Conservation (phyloP, 75 land plant genomes). For the Cunninghamia lanceolata region DNA sequence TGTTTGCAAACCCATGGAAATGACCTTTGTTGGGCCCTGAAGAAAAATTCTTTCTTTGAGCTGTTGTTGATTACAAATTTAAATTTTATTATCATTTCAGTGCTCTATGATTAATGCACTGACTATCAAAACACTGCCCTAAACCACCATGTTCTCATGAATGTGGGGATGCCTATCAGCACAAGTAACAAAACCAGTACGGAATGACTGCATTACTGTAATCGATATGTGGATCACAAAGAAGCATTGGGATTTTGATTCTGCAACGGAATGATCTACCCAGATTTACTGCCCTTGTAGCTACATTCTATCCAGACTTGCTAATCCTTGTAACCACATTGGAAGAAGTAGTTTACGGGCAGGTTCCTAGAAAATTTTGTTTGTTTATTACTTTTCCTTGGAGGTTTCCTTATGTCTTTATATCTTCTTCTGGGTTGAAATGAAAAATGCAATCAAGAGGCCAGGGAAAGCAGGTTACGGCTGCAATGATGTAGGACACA, state of each 20-base stretch:
- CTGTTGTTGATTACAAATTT: neutral
- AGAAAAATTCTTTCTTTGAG: neutral
- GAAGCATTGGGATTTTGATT: neutral
- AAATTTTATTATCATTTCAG: neutral
- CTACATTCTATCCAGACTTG: neutral
- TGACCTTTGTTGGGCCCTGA: neutral
- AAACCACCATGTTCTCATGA: neutral
- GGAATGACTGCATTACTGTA: neutral
- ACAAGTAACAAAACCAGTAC: neutral
- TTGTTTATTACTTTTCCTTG: neutral
- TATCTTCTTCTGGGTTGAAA: neutral
- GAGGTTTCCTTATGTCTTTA: neutral
- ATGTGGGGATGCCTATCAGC: neutral
- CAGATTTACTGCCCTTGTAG: neutral
- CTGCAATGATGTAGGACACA: neutral
- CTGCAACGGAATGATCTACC: neutral
- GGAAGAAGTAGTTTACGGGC: no score
- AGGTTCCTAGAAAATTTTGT: neutral
- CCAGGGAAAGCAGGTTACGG: neutral
- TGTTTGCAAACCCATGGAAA: neutral
- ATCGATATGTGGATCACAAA: neutral
- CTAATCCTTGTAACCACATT: neutral
- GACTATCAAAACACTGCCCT: neutral
- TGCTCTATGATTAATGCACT: neutral
- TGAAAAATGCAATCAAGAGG: neutral